These are phyloP conservation scores for Halophytophthora batemanensis DNA, from an alignment of 352 stramenopile species.

Conservation along the genomic window DNA sequence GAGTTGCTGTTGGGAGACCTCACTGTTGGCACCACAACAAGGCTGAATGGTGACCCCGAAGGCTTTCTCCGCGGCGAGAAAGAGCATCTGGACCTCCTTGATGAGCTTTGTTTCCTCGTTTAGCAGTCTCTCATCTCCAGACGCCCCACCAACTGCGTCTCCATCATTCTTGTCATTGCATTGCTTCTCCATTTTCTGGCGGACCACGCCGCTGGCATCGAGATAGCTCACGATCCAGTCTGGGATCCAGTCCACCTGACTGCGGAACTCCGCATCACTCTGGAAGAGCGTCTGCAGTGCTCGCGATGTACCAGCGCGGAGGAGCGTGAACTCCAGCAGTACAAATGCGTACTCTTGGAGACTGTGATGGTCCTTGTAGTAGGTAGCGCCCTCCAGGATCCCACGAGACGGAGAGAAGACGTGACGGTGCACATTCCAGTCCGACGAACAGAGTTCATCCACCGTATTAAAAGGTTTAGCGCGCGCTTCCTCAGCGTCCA, in stretches of 20 bases:
- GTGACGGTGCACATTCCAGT: slow-evolving; percentile 36
- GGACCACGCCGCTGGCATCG: slow-evolving; percentile 30
- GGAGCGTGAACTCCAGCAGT: slow-evolving; percentile 51
- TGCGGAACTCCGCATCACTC: slow-evolving; percentile 21
- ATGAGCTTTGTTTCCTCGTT: not conserved
- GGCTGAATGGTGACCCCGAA: slow-evolving; percentile 16
- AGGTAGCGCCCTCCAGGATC: slow-evolving; percentile 54
- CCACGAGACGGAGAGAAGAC: slow-evolving; percentile 55
- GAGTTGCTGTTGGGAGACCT: not conserved
- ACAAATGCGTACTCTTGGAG: slow-evolving; percentile 49
- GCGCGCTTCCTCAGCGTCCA: slow-evolving; percentile 28
- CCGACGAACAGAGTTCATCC: not conserved
- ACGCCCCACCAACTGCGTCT: too few species aligned
- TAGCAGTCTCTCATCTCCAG: not conserved
- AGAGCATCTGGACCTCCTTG: slow-evolving; percentile 12
- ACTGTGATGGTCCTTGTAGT: slow-evolving; percentile 54
- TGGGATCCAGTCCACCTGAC: slow-evolving; percentile 44
- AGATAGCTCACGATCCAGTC: slow-evolving; percentile 45
- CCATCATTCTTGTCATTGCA: not conserved
- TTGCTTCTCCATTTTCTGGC: slow-evolving; percentile 6
- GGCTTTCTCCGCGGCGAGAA: slow-evolving; percentile 16
- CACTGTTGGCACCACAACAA: not conserved
- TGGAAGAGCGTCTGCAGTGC: slow-evolving; percentile 43
- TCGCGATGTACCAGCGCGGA: slow-evolving; percentile 19
- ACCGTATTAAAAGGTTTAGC: not conserved